These are phyloP conservation scores for Ogataea neopini DNA, from an alignment of 805 yeast species.

Conservation along the genomic window DNA sequence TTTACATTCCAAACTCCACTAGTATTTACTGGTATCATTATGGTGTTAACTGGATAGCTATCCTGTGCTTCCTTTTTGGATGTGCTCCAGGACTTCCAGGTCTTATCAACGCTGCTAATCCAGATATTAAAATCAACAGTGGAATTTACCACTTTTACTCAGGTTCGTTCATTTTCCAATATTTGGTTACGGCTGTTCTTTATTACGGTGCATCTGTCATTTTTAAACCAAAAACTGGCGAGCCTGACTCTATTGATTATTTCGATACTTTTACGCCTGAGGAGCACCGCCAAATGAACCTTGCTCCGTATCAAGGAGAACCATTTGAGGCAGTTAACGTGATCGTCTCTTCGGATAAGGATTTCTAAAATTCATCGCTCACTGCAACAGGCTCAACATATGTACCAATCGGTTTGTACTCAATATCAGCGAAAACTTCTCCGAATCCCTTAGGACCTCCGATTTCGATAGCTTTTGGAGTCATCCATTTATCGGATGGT, in stretches of 20 bases:
- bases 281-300: slow-evolving; percentile 34
- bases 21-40: slow-evolving; percentile 36
- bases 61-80: slow-evolving; percentile 40
- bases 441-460: slow-evolving; percentile 44
- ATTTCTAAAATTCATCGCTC: slow-evolving; percentile 9
- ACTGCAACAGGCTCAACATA: slow-evolving; percentile 25
- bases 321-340: neutral
- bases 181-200: slow-evolving; percentile 39
- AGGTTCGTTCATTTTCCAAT: slow-evolving; percentile 46
- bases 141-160: slow-evolving; percentile 45
- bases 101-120: slow-evolving; percentile 35
- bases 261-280: slow-evolving; percentile 33
- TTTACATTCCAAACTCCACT: slow-evolving; percentile 35
- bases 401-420: slow-evolving; percentile 39
- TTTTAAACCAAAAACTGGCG: slow-evolving; percentile 28
- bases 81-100: slow-evolving; percentile 55
- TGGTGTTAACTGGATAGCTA: slow-evolving; percentile 48
- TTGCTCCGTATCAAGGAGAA: slow-evolving; percentile 24
- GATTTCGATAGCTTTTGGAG: slow-evolving; percentile 37
- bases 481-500: slow-evolving; percentile 37
- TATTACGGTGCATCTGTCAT: slow-evolving; percentile 36
- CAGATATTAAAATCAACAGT: slow-evolving; percentile 22
- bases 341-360: neutral
- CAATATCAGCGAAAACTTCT: slow-evolving; percentile 35
- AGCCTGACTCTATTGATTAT: slow-evolving; percentile 35